A percentile compares a stretch with the other conserved stretches of the same genome.
phyloP scores from a whole-genome alignment of 2,329 filamentous ascomycete genomes.

The Chalaropsis ovoidea region DNA sequence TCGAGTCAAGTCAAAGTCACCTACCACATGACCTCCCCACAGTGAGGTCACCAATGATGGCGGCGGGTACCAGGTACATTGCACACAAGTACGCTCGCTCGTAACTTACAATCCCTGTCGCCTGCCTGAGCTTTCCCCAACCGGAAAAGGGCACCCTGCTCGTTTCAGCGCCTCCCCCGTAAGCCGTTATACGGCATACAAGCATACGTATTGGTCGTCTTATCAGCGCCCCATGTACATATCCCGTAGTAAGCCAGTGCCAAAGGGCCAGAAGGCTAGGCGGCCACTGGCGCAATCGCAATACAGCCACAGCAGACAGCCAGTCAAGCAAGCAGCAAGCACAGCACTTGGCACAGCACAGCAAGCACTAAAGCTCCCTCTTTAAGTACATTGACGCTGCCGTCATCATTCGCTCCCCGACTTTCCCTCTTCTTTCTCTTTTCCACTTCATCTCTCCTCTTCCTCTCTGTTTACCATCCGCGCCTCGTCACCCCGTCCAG shows the following conservation, averaged over 20 bases:
- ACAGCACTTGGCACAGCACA: no score
- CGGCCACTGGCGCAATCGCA: background rate
- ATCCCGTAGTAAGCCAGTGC: background rate
- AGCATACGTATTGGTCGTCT: background rate
- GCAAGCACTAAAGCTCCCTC: background rate
- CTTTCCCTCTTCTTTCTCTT: background rate
- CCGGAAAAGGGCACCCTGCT: background rate
- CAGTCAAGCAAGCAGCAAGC: no score
- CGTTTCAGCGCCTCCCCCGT: background rate
- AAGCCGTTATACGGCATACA: background rate
- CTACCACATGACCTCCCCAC: background rate
- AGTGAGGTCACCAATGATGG: conserved; percentile 1
- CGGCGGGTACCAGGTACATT: background rate
- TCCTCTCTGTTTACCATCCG: background rate
- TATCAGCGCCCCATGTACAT: background rate
- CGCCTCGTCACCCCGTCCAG: conserved; percentile 4
- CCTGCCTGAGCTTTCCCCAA: background rate
- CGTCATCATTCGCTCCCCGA: conserved; percentile 18
- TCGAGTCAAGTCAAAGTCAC: background rate
- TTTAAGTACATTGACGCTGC: conserved; percentile 15
- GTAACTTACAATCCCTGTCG: background rate
- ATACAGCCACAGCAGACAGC: background rate
- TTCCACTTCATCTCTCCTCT: background rate
- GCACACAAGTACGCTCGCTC: background rate
- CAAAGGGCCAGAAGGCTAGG: background rate